phyloP scores from a whole-genome alignment of 768 basidiomycete species.

The Lactifluus hygrophoroides region DNA sequence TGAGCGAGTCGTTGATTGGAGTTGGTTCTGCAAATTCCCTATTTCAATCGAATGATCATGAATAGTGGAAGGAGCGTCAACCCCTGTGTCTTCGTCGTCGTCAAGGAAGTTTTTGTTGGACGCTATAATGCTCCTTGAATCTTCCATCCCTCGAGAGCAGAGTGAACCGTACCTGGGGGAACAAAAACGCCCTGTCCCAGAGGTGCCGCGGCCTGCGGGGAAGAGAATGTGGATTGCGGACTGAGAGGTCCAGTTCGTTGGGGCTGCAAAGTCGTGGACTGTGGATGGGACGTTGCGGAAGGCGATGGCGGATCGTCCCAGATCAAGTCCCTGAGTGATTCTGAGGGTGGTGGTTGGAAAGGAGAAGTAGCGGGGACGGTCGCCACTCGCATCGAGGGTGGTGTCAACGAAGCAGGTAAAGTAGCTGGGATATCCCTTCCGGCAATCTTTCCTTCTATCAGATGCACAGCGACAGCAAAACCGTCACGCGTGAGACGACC shows the following conservation, averaged over 20 bases:
- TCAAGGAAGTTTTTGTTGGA: slow-evolving; percentile 52
- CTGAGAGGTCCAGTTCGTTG: slow-evolving; percentile 8
- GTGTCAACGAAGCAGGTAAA: slow-evolving; percentile 70
- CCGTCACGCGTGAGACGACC: slow-evolving; percentile 83
- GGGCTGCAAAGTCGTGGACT: slow-evolving; percentile 26
- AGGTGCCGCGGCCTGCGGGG: slow-evolving; percentile 16
- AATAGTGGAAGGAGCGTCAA: slow-evolving; percentile 38
- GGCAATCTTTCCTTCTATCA: slow-evolving; percentile 78
- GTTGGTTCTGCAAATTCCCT: slow-evolving; percentile 79
- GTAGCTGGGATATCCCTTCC: slow-evolving; percentile 66
- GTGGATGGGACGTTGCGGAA: slow-evolving; percentile 31
- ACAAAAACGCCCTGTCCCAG: slow-evolving; percentile 44
- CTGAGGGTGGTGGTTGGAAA: slow-evolving; percentile 30
- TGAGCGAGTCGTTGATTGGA: slow-evolving; percentile 69
- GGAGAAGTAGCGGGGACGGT: slow-evolving; percentile 31
- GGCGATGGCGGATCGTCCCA: slow-evolving; percentile 35
- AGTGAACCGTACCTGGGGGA: slow-evolving; percentile 25
- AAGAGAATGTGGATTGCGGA: background rate
- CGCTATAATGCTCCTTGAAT: slow-evolving; percentile 1
- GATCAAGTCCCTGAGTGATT: slow-evolving; percentile 38
- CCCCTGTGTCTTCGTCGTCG: slow-evolving; percentile 56
- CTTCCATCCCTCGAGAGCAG: slow-evolving; percentile 21
- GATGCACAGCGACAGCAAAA: slow-evolving; percentile 91
- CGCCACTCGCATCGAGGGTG: slow-evolving; percentile 63
- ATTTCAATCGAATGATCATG: slow-evolving; percentile 79